These are phyloP conservation scores for Helicocarpus griseus DNA, from an alignment of 2,329 filamentous ascomycete genomes.

Conservation along the genomic window DNA sequence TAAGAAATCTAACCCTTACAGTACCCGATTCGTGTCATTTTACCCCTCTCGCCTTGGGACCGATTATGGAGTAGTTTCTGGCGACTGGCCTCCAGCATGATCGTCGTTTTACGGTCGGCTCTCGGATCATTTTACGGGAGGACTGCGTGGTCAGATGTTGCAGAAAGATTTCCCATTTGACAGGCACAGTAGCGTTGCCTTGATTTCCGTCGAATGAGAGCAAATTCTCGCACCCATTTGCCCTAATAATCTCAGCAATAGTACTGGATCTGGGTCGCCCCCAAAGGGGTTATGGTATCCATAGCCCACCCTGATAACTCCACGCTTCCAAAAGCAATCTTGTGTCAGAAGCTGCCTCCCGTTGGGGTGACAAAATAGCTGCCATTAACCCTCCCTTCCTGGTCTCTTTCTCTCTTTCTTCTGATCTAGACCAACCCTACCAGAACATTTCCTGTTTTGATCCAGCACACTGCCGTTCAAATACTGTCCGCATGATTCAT, in stretches of 20 bases:
- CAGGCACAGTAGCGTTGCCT: slow-evolving; percentile 4
- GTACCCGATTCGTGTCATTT: slow-evolving; percentile 8
- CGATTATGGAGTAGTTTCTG: slow-evolving; percentile 12
- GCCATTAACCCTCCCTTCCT: neutral
- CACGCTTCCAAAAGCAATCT: neutral
- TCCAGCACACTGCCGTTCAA: slow-evolving; percentile 2
- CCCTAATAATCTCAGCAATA: slow-evolving; percentile 2
- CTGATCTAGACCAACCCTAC: neutral
- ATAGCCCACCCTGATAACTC: slow-evolving; percentile 1
- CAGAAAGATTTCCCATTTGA: slow-evolving; percentile 2
- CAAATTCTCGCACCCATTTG: neutral
- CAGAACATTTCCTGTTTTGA: slow-evolving; percentile 3
- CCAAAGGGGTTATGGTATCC: neutral
- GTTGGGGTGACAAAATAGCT: slow-evolving; percentile 3
- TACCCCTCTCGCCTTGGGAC: slow-evolving; percentile 11
- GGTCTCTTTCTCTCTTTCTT: neutral
- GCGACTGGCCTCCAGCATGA: slow-evolving; percentile 1
- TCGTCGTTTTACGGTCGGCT: slow-evolving; percentile 5
- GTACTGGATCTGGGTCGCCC: neutral
- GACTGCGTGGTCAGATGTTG: slow-evolving; percentile 4
- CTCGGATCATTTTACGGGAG: slow-evolving; percentile 1
- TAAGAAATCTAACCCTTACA: slow-evolving; percentile 12
- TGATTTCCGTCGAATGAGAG: slow-evolving; percentile 4
- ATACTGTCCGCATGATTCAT: slow-evolving; percentile 6
- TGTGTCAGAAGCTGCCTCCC: neutral